Evolutionary conservation across 495 filamentous ascomycete genomes (phyloP).

Genomic region (Niebla homalea): DNA sequence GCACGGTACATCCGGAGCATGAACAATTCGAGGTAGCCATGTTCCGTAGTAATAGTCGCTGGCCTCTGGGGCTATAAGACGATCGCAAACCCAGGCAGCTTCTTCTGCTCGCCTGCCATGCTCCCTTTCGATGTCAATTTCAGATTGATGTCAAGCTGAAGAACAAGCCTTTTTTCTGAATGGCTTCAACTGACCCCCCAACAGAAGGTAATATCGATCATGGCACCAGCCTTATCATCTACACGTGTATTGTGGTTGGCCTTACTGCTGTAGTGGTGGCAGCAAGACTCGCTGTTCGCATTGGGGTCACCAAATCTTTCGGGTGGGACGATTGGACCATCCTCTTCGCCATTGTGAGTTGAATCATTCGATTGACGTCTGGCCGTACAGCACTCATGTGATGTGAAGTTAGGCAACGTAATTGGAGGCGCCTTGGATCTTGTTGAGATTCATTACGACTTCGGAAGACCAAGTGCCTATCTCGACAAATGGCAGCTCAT

Average conservation of each 20-base stretch:
- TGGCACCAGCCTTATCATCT: background rate
- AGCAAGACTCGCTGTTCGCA: background rate
- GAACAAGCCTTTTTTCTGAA: background rate
- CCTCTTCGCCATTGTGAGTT: conserved; percentile 4
- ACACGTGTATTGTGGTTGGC: background rate
- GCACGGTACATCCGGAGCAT: too few species aligned
- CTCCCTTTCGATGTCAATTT: too few species aligned
- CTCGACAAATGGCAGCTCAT: background rate
- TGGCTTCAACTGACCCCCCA: background rate
- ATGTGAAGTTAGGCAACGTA: background rate
- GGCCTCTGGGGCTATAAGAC: too few species aligned
- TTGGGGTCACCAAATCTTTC: conserved; percentile 1
- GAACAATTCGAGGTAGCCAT: too few species aligned
- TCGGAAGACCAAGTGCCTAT: background rate
- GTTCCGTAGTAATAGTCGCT: too few species aligned
- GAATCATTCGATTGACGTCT: too few species aligned
- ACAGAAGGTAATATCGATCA: background rate
- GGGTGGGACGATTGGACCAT: conserved; percentile 9
- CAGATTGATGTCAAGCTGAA: too few species aligned
- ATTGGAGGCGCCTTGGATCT: conserved; percentile 1
- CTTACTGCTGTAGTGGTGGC: background rate
- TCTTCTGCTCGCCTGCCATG: too few species aligned
- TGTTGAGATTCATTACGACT: conserved; percentile 1
- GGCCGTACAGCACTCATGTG: too few species aligned
- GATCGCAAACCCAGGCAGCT: too few species aligned